These are phyloP conservation scores for Cercis canadensis DNA, from an alignment of 306 rosid genomes.

Conservation along the genomic window DNA sequence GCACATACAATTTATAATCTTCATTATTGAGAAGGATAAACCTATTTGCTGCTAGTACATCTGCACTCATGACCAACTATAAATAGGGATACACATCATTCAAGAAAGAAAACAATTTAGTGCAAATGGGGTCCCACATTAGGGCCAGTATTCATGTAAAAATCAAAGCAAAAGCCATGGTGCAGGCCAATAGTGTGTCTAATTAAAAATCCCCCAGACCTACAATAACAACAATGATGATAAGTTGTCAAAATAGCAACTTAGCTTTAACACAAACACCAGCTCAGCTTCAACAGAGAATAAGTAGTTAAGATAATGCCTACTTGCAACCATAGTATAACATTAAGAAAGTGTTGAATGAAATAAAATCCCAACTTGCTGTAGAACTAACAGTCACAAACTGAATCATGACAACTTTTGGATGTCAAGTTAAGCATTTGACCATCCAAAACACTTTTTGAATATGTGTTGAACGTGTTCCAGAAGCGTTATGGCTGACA, in stretches of 20 bases:
- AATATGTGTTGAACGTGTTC: slow-evolving; percentile 21
- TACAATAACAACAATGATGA: not conserved
- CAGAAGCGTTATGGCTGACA: not conserved
- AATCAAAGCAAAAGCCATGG: not conserved
- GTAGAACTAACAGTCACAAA: not conserved
- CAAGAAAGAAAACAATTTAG: not conserved
- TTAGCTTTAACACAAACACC: not conserved
- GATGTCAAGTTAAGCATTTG: not conserved
- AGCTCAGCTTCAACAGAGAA: slow-evolving; percentile 6
- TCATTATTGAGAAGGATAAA: not conserved
- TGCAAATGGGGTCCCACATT: not conserved
- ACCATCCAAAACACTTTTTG: not conserved
- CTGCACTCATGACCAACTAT: not conserved
- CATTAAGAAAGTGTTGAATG: not conserved
- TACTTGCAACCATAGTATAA: not conserved
- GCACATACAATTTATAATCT: not conserved
- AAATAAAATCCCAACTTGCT: slow-evolving; percentile 7
- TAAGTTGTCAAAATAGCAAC: not conserved
- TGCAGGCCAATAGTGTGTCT: not conserved
- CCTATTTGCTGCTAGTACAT: not conserved
- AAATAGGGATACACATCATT: not conserved
- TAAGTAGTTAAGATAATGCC: not conserved
- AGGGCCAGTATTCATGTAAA: not conserved
- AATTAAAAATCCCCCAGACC: not conserved
- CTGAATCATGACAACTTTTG: slow-evolving; percentile 10